Evolutionary conservation across 805 yeast species (phyloP).

Genomic region (Suhomyces canberraensis): DNA sequence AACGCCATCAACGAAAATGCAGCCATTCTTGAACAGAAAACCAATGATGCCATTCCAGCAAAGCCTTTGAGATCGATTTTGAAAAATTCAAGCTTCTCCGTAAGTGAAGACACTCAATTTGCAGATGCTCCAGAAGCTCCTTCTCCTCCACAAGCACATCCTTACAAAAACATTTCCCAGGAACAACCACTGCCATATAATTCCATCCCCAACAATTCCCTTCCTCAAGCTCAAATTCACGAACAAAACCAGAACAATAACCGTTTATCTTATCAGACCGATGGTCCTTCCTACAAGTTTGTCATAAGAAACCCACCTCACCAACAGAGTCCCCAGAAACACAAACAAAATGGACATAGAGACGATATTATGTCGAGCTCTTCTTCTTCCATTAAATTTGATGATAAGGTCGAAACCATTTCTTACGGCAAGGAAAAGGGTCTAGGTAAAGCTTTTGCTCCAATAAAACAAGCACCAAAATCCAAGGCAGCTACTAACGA

Average conservation of each 20-base stretch:
- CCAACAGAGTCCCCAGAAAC: neutral
- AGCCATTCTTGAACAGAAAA: constrained; percentile 1
- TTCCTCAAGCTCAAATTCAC: neutral
- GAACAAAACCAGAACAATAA: no score
- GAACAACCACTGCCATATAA: neutral
- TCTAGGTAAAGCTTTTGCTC: neutral
- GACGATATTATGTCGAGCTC: constrained; percentile 12
- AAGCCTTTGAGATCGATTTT: constrained; percentile 36
- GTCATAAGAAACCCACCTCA: neutral
- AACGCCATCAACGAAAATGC: constrained; percentile 2
- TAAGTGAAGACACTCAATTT: constrained; percentile 1
- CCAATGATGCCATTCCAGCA: constrained; percentile 13
- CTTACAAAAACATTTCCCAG: constrained; percentile 2
- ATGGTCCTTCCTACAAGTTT: neutral
- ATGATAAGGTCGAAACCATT: constrained; percentile 37
- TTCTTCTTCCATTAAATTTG: constrained; percentile 37
- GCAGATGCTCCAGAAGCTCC: constrained; percentile 2
- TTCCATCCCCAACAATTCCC: constrained; percentile 1
- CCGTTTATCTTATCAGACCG: neutral
- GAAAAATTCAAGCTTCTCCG: constrained; percentile 18
- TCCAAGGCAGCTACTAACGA: constrained; percentile 5
- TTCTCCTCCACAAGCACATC: neutral
- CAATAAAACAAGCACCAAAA: constrained; percentile 1
- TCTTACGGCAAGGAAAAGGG: constrained; percentile 3
- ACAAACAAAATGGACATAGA: neutral